A percentile compares a stretch with the other conserved stretches of the same genome.
phyloP scores from a whole-genome alignment of 306 rosid species.

The Inga leiocalycina region DNA sequence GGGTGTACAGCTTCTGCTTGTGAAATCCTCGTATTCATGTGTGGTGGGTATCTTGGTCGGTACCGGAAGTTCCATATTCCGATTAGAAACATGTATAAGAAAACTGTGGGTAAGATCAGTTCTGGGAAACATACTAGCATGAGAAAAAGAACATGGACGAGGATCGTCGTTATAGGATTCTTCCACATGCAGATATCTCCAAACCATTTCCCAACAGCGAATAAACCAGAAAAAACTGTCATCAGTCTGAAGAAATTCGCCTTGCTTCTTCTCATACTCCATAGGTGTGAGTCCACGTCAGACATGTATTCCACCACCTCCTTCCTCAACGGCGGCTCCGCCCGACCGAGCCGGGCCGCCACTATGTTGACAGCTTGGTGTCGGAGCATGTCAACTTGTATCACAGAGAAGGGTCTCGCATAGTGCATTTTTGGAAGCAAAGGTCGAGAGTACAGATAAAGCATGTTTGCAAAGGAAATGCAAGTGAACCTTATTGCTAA shows the following conservation, averaged over 20 bases:
- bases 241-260: conserved; percentile 50
- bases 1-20: conserved; percentile 51
- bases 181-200: conserved; percentile 56
- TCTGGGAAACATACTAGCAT: conserved; percentile 63
- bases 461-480: conserved; percentile 53
- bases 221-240: conserved; percentile 52
- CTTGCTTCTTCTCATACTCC: conserved; percentile 65
- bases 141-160: conserved; percentile 56
- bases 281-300: conserved; percentile 56
- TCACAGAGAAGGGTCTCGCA: conserved; percentile 41
- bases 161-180: conserved; percentile 52
- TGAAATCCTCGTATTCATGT: conserved; percentile 56
- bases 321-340: conserved; percentile 56
- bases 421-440: conserved; percentile 64
- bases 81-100: conserved; percentile 57
- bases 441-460: conserved; percentile 45
- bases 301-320: conserved; percentile 67
- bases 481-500: conserved; percentile 59
- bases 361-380: conserved; percentile 59
- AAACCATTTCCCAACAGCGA: conserved; percentile 55
- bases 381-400: conserved; percentile 54
- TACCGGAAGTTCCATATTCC: conserved; percentile 62
- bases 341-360: conserved; percentile 49
- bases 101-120: conserved; percentile 51
- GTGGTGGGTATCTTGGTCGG: conserved; percentile 60